Conservation (phyloP, 2,329 filamentous ascomycete genomes). For the Penicillium sp. region DNA sequence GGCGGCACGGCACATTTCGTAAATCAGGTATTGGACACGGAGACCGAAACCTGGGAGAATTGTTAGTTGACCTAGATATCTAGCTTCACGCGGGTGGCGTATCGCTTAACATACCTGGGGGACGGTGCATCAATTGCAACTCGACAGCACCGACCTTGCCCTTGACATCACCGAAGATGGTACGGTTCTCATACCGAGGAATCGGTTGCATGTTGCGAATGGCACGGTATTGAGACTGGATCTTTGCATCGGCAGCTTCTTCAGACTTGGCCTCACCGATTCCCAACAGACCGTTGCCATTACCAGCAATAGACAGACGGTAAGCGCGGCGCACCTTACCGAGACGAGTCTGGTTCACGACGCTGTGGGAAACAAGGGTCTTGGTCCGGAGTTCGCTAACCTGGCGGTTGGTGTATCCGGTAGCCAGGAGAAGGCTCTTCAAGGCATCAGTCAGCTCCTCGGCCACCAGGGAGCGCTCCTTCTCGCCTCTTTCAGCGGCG, state of each 20-base stretch:
- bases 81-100: background rate
- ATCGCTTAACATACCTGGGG: constrained; percentile 68
- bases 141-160: constrained; percentile 86
- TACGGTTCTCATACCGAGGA: constrained; percentile 83
- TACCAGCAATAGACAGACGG: constrained; percentile 78
- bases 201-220: constrained; percentile 94
- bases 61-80: background rate
- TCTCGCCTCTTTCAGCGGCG: constrained; percentile 28
- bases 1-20: constrained; percentile 84
- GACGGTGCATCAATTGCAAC: constrained; percentile 75
- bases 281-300: constrained; percentile 80
- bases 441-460: constrained; percentile 42
- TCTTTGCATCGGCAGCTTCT: constrained; percentile 65
- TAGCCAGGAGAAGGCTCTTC: constrained; percentile 56
- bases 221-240: constrained; percentile 75
- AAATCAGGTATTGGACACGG: constrained; percentile 86
- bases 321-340: constrained; percentile 84
- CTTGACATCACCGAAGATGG: constrained; percentile 81
- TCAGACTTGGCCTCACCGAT: constrained; percentile 87
- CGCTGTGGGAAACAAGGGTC: constrained; percentile 69
- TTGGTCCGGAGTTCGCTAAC: constrained; percentile 63
- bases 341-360: constrained; percentile 92
- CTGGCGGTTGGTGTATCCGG: constrained; percentile 52
- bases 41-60: constrained; percentile 76
- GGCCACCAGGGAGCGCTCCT: constrained; percentile 27